Evolutionary conservation across 139 green algal genomes (phyloP), one percentile per base, ranked within the genome.

Genomic region (Coelastrella sp.): DNA sequence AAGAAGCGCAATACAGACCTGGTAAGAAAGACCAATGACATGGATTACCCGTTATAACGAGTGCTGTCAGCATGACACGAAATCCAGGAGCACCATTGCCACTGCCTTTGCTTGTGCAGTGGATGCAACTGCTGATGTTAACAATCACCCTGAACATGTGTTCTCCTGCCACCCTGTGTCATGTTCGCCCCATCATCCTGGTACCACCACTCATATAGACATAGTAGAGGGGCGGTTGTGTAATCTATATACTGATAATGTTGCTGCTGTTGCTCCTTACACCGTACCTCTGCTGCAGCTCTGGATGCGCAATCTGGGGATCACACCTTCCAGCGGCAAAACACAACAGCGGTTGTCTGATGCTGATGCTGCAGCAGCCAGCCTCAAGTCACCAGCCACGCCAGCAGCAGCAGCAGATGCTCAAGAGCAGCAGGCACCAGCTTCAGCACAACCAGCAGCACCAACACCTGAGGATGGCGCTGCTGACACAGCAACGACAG

Each of bases 241-340:
- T n/a, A n/a, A 2, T 23, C 0, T 57, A 57, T 57, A 4, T 57
- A 11, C 17, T 11, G 17, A 57, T 57, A 1, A 2, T 15, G 8
- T 53, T 53, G 45, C 45, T 53, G 48, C 48, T 57, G 48, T 15
- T 57, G 48, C 48, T 57, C 13, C 48, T 64, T 19, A 2, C 2
- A 27, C 7, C 34, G n/a, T n/a, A n/a, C n/a, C n/a, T n/a, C 34
- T 30, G 32, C 6, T 67, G 57, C 89, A 92, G 89, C 59, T 89
- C 43, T 92, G 89, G 89, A 92, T 92, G 89, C 83, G 86, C 11
- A 89, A 60, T n/a, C 74, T 92, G 9, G 89, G 89, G 32, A 45
- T 91, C 3, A 34, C 69, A 11, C 85, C 71, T 37, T 59, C 81
- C 32, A 21, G n/a, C 79, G 57, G 43, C 43, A 9, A 32, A 41